Evolutionary conservation across 352 stramenopile species (phyloP).

Genomic region (Phytophthora macrochlamydospora): DNA sequence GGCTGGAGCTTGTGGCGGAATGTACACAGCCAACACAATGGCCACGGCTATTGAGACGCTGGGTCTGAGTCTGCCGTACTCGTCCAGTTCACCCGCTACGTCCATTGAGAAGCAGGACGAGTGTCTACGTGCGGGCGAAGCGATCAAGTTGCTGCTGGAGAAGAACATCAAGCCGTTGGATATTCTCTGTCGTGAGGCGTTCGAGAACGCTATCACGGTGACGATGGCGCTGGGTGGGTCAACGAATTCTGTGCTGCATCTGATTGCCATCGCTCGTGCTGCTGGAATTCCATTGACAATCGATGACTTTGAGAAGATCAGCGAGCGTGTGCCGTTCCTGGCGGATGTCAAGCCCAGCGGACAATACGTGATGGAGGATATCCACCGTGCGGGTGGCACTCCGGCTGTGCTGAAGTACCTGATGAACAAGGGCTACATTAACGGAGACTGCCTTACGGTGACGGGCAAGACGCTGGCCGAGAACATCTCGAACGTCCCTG

Average conservation of each 20-base stretch:
- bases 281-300: conserved; percentile 92
- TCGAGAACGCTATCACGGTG: conserved; percentile 98
- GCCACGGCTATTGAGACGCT: conserved; percentile 97
- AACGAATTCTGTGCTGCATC: conserved; percentile 98
- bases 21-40: conserved; percentile 99
- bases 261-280: conserved; percentile 97
- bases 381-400: conserved; percentile 96
- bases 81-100: conserved; percentile 94
- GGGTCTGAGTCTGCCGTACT: conserved; percentile 97
- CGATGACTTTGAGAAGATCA: conserved; percentile 97
- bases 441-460: conserved; percentile 97
- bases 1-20: conserved; percentile 95
- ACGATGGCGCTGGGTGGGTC: conserved; percentile 98
- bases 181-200: conserved; percentile 96
- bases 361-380: conserved; percentile 99
- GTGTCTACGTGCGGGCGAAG: conserved; percentile 88
- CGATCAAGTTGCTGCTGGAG: conserved; percentile 91
- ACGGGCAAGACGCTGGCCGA: conserved; percentile 98
- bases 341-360: conserved; percentile 98
- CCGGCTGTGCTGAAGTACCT: conserved; percentile 98
- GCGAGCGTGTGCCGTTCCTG: conserved; percentile 95
- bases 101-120: conserved; percentile 95
- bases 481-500: conserved; percentile 94
- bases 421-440: conserved; percentile 95
- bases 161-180: conserved; percentile 97